Conservation (phyloP, 768 basidiomycete species). For the Suillus brevipes region DNA sequence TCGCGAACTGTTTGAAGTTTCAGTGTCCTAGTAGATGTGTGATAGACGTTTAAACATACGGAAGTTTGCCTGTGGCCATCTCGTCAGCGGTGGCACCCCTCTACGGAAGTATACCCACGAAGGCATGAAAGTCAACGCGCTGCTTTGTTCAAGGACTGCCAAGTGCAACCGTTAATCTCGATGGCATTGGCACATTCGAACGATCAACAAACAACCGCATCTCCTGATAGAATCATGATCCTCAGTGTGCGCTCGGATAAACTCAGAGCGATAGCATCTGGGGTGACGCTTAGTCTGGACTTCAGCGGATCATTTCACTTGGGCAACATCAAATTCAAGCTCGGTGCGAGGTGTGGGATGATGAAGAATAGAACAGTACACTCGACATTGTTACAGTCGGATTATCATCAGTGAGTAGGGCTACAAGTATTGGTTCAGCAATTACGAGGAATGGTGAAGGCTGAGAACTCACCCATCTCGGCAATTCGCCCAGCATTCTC, state of each 20-base stretch:
- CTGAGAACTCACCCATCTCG: neutral
- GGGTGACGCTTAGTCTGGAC: neutral
- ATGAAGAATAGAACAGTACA: neutral
- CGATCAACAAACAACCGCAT: too few species aligned
- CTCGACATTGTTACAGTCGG: neutral
- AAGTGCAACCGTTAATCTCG: constrained; percentile 72
- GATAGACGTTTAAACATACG: constrained; percentile 48
- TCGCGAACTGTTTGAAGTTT: neutral
- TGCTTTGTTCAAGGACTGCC: constrained; percentile 66
- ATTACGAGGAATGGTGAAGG: neutral
- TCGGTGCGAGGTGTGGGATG: neutral
- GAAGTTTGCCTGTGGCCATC: constrained; percentile 72
- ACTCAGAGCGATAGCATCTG: neutral
- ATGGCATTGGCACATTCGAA: constrained; percentile 39
- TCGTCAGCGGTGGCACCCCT: constrained; percentile 72
- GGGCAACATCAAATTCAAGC: neutral
- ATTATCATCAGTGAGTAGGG: neutral
- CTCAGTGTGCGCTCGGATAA: too few species aligned
- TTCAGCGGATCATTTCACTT: neutral
- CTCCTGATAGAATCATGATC: too few species aligned
- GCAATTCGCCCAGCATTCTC: neutral
- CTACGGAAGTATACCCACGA: constrained; percentile 58
- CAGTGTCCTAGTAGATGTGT: too few species aligned
- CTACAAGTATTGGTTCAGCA: neutral
- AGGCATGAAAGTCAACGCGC: constrained; percentile 40